Base-by-base conservation (phyloP, 495 filamentous ascomycete species). In the Penicillium turbatum region DNA sequence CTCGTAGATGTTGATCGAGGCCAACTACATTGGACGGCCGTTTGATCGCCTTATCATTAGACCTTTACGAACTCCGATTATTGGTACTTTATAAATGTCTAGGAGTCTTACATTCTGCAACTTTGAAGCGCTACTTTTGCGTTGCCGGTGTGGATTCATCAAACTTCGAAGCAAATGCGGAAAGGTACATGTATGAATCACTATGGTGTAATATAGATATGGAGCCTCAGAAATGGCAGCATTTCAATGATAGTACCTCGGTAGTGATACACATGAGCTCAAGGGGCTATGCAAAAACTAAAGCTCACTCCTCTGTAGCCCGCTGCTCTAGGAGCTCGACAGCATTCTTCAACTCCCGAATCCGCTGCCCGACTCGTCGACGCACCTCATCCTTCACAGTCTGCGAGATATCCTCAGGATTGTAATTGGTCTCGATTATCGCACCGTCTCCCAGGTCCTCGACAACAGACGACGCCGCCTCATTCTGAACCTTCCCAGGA, bases 341-440 rank as follows among this genome's bases (percentile, higher is more conserved):
- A 15, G 71, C 74, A 67, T 57, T 72, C 59, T 59, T 58, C 65
- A 77, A 64, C 68, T 77, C 74, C 53, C 72, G 38, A 34, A 77
- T 51, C 60, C 72, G 51, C 60, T 73, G 71, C 35, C 65, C 72
- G 52, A 77, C 69, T 52, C 74, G 61, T 59, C 48, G 70, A 50
- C 55, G 63, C 27, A 77, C 71, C 55, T 75, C 71, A 43, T 66
- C 67, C 46, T 62, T 55, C 13, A 71, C 66, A 41, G 52, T 61
- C 1, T 50, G 50, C 15, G 30, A 26, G 11, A 77, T 37, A 37
- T 57, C 61, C 36, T 37, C 53, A 12, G 71, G 70, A 56, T 77
- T 63, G 54, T 67, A 68, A 44, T 58, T 59, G 30, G 72, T 68
- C 53, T 66, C 61, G 9, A 72, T 53, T 31, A 68, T 36, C 19